A percentile compares a stretch with the other conserved stretches of the same genome.
These are phyloP conservation scores for Eucalyptus brandiana DNA, from an alignment of 345 rosid species.

Conservation along the genomic window DNA sequence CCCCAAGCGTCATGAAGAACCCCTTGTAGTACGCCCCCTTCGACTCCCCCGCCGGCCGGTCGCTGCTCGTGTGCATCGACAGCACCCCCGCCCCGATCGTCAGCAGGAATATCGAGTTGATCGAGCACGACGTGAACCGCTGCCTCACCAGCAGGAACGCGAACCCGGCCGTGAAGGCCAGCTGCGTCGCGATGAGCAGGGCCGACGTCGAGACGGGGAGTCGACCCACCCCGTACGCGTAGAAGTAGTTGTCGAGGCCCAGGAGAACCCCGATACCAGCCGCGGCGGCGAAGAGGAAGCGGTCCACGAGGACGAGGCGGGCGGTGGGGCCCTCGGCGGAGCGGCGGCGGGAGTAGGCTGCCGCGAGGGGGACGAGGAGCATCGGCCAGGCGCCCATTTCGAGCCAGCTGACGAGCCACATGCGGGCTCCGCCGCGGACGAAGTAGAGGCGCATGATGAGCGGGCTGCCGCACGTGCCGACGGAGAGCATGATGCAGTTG, in stretches of 20 bases:
- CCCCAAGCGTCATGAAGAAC: conserved; percentile 44
- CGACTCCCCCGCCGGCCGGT: conserved; percentile 36
- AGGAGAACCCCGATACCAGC: conserved; percentile 32
- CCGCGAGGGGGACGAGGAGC: conserved; percentile 23
- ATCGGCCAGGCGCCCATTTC: conserved; percentile 55
- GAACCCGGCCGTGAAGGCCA: conserved; percentile 62
- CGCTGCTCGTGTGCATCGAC: conserved; percentile 37
- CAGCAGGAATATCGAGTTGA: conserved; percentile 52
- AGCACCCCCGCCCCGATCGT: conserved; percentile 55
- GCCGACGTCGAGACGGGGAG: conserved; percentile 75
- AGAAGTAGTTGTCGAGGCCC: conserved; percentile 62
- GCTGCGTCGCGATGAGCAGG: conserved; percentile 49
- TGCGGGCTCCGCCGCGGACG: conserved; percentile 58
- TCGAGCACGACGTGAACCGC: conserved; percentile 42
- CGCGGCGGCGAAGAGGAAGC: conserved; percentile 13
- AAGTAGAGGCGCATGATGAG: conserved; percentile 65
- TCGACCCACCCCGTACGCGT: conserved; percentile 49
- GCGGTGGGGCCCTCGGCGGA: neutral
- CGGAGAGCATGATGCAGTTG: conserved; percentile 31
- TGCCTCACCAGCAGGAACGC: conserved; percentile 62
- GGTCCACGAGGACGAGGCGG: conserved; percentile 18
- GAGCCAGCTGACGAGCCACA: conserved; percentile 72
- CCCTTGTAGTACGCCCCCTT: conserved; percentile 29
- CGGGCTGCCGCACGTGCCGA: conserved; percentile 60
- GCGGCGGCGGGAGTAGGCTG: conserved; percentile 25